A percentile compares a stretch with the other conserved stretches of the same genome.
phyloP scores from a whole-genome alignment of 164 flowering plant species.

The Kingdonia uniflora region DNA sequence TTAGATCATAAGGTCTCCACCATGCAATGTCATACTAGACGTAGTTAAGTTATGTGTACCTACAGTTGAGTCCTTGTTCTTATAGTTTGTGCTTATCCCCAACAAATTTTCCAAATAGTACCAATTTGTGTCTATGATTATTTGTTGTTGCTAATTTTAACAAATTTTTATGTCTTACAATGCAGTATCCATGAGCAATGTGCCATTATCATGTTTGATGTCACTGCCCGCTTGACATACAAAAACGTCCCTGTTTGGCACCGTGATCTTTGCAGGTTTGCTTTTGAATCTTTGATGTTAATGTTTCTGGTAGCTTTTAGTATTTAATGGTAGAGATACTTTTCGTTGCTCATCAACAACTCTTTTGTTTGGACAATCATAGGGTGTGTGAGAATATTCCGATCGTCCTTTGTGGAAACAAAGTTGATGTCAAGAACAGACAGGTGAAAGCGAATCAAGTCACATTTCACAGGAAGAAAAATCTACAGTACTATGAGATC shows the following conservation, averaged over 20 bases:
- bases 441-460: constrained; percentile 66
- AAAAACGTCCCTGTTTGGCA: constrained; percentile 75
- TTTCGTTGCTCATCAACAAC: too few relatives aligned
- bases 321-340: too few relatives aligned
- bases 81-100: too few relatives aligned
- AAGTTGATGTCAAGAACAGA: constrained; percentile 65
- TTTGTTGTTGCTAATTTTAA: too few relatives aligned
- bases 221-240: constrained; percentile 58
- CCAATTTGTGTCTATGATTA: too few relatives aligned
- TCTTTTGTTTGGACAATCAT: not conserved
- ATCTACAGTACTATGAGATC: constrained; percentile 61
- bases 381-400: constrained; percentile 68
- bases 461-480: constrained; percentile 64
- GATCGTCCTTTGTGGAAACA: constrained; percentile 64
- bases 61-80: too few relatives aligned
- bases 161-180: not conserved
- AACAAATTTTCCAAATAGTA: too few relatives aligned
- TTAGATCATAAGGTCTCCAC: too few relatives aligned
- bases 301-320: not conserved
- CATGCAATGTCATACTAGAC: too few relatives aligned
- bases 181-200: constrained; percentile 72
- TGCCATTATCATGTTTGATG: constrained; percentile 67
- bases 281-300: not conserved
- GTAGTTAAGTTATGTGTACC: too few relatives aligned
- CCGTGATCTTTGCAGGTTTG: constrained; percentile 55